Evolutionary conservation across 805 yeast species (phyloP), one percentile per base, ranked within the genome.

Genomic region (Pachysolen tannophilus): DNA sequence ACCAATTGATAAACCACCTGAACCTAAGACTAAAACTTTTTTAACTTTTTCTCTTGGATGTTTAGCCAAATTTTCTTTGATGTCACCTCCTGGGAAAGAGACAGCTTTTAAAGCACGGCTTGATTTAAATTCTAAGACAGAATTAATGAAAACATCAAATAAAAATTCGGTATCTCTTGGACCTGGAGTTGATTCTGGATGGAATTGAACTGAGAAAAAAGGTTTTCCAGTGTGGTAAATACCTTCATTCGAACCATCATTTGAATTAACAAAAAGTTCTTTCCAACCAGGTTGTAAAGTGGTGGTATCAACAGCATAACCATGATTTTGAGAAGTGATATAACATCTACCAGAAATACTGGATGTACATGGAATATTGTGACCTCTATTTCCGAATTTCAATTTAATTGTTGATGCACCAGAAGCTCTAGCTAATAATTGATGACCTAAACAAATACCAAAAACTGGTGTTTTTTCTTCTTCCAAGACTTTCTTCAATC

Each of bases 301-400:
- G 25, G 68, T 58, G 34, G 78, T 73, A 58, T 92, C 96, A 42
- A 92, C 98, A 34, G 98, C 99, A 59, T 69, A 92, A 66, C 99
- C 99, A 62, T 92, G 99, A 62, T 92, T 92, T 69, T 92, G 98
- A 32, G 97, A 90, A 20, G 98, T 92, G 62, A 92, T 92, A 69
- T 92, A 90, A 72, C 98, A 92, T 63, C 94, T 76, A 33, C 98
- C 98, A 42, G 92, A 82, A 44, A 76, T 80, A 46, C 79, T 72
- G 45, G 82, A 87, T 48, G 94, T 83, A 67, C 92, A 83, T 41
- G 98, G 98, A 50, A 92, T 92, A 63, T 92, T 92, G 65, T 92
- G 98, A 53, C 97, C 98, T 72, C 98, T 87, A 73, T 92, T 92
- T 78, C 98, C 98, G 52, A 86, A 92, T 65, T 88, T 88, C 67